phyloP scores from a whole-genome alignment of 805 yeast species.

The Debaryomyces castellii region DNA sequence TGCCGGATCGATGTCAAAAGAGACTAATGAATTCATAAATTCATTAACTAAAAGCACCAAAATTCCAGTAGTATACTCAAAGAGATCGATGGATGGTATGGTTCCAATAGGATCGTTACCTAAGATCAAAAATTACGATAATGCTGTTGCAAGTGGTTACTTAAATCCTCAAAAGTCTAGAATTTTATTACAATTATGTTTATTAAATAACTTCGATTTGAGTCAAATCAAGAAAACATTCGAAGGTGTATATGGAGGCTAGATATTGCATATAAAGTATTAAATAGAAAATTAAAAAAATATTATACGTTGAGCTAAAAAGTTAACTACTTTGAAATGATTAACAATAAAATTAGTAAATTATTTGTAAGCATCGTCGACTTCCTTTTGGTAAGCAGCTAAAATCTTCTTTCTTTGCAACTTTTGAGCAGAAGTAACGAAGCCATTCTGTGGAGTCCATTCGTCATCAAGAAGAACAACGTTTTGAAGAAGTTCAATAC shows the following conservation, averaged over 20 bases:
- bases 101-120: conserved; percentile 55
- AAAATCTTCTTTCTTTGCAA: conserved; percentile 90
- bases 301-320: neutral
- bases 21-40: conserved; percentile 45
- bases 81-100: conserved; percentile 70
- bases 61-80: conserved; percentile 62
- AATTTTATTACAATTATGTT: conserved; percentile 55
- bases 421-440: conserved; percentile 93
- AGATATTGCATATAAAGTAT: conserved; percentile 1
- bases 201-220: conserved; percentile 39
- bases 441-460: conserved; percentile 98
- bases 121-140: conserved; percentile 22
- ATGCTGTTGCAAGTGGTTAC: conserved; percentile 62
- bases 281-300: conserved; percentile 1
- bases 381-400: conserved; percentile 61
- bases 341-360: neutral
- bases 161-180: conserved; percentile 66
- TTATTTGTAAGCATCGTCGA: conserved; percentile 54
- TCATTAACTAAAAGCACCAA: conserved; percentile 34
- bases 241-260: conserved; percentile 54
- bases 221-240: conserved; percentile 46
- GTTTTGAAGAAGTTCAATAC: conserved; percentile 83
- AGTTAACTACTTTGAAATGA: neutral
- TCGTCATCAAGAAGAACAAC: conserved; percentile 80
- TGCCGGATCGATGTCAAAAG: conserved; percentile 61